Conservation (phyloP, 306 rosid genomes). For the Astragalus membranaceus region DNA sequence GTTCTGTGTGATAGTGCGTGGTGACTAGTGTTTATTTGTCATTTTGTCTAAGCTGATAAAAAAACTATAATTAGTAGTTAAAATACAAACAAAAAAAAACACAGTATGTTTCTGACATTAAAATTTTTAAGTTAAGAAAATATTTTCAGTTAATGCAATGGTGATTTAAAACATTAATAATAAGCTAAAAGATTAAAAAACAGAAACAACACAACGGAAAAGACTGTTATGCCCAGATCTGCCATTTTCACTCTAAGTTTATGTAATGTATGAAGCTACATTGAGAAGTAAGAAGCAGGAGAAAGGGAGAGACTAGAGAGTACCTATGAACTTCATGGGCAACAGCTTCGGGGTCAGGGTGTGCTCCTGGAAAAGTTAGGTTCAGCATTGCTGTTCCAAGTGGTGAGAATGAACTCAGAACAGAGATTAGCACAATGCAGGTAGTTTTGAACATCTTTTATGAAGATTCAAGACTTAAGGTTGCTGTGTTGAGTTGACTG, state of each 20-base stretch:
- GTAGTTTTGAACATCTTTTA: conserved; percentile 41
- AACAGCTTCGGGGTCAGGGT: conserved; percentile 81
- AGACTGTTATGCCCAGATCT: conserved; percentile 18
- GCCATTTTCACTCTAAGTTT: background rate
- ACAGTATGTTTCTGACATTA: too few species aligned
- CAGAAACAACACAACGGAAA: background rate
- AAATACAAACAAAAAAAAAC: too few species aligned
- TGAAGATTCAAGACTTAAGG: background rate
- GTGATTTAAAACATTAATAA: too few species aligned
- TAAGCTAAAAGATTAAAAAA: background rate
- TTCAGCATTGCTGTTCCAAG: conserved; percentile 45
- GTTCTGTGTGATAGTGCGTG: too few species aligned
- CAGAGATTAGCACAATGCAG: conserved; percentile 50
- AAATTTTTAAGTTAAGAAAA: too few species aligned
- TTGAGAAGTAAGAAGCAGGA: conserved; percentile 16
- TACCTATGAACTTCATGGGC: conserved; percentile 79
- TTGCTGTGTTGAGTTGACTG: background rate
- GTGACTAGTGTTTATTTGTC: too few species aligned
- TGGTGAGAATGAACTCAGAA: conserved; percentile 32
- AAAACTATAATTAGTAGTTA: too few species aligned
- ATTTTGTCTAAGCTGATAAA: too few species aligned
- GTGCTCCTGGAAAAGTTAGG: conserved; percentile 78
- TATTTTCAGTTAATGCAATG: too few species aligned
- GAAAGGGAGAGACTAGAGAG: background rate
- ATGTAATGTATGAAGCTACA: conserved; percentile 4